Percentiles rank a stretch among this genome's conserved stretches.
phyloP scores from a whole-genome alignment of 768 basidiomycete species.

The Psilocybe subaeruginosa region DNA sequence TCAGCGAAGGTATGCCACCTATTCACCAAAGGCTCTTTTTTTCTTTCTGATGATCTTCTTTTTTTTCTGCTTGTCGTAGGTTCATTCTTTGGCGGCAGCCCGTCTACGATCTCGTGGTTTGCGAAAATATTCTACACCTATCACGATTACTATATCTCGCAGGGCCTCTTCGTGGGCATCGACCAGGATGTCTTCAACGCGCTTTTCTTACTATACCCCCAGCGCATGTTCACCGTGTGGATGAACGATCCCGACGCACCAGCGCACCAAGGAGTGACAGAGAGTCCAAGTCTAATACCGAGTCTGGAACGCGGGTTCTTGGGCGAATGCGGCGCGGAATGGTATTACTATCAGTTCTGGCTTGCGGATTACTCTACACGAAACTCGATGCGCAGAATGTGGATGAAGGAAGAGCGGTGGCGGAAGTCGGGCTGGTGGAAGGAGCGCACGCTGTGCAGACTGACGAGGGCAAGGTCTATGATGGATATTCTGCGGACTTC shows the following conservation, averaged over 20 bases:
- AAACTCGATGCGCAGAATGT: conserved; percentile 27
- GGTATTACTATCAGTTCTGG: conserved; percentile 58
- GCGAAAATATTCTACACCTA: conserved; percentile 47
- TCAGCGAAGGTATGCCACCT: conserved; percentile 48
- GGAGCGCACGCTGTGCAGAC: conserved; percentile 22
- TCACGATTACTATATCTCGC: conserved; percentile 51
- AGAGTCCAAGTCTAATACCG: conserved; percentile 14
- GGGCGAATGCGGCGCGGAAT: conserved; percentile 41
- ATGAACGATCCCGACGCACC: conserved; percentile 28
- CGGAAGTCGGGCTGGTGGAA: conserved; percentile 11
- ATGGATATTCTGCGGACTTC: too few species aligned
- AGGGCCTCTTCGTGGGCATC: conserved; percentile 50
- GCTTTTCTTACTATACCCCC: conserved; percentile 38
- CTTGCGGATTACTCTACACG: conserved; percentile 29
- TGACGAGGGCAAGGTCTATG: conserved; percentile 20
- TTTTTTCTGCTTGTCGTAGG: conserved; percentile 28
- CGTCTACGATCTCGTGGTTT: conserved; percentile 49
- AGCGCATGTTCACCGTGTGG: conserved; percentile 49
- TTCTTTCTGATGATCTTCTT: not conserved
- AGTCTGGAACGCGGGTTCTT: conserved; percentile 23
- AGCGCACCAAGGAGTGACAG: conserved; percentile 13
- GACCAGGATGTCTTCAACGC: conserved; percentile 31
- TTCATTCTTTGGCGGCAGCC: conserved; percentile 58
- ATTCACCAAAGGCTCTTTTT: not conserved
- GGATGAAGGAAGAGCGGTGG: conserved; percentile 19